Conservation (phyloP, 495 filamentous ascomycete species). For the Hypoxylon rickii region DNA sequence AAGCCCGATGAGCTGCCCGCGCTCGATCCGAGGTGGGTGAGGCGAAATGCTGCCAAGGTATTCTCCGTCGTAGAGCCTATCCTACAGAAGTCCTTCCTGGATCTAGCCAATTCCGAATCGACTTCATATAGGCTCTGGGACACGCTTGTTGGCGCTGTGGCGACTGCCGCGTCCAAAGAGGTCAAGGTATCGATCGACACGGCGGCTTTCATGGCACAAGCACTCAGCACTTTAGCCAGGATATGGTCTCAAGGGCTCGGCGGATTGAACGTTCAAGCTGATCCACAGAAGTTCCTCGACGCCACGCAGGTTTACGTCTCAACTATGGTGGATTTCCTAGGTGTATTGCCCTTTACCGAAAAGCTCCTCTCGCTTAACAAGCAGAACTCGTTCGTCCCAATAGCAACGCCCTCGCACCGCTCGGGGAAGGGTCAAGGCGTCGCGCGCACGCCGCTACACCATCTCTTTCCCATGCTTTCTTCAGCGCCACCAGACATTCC, state of each 20-base stretch:
- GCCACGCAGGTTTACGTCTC: constrained; percentile 64
- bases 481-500: constrained; percentile 45
- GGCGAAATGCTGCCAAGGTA: constrained; percentile 65
- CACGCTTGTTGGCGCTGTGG: constrained; percentile 68
- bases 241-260: constrained; percentile 61
- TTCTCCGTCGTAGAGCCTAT: constrained; percentile 67
- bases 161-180: constrained; percentile 82
- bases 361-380: constrained; percentile 62
- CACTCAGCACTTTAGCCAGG: constrained; percentile 67
- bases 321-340: constrained; percentile 67
- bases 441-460: constrained; percentile 50
- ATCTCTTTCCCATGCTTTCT: constrained; percentile 56
- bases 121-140: constrained; percentile 67
- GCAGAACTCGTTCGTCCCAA: constrained; percentile 43
- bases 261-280: constrained; percentile 22
- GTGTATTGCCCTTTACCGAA: constrained; percentile 77
- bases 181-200: constrained; percentile 85
- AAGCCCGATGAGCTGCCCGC: constrained; percentile 73
- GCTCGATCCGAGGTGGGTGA: constrained; percentile 86
- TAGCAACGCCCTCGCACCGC: constrained; percentile 58
- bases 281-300: constrained; percentile 55
- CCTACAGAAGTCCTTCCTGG: constrained; percentile 60
- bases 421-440: constrained; percentile 45
- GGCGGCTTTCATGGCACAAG: constrained; percentile 73
- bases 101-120: constrained; percentile 49